A percentile compares a stretch with the other conserved stretches of the same genome.
These are phyloP conservation scores for Mrakia hoshinonis DNA, from an alignment of 768 basidiomycete species.

Conservation along the genomic window DNA sequence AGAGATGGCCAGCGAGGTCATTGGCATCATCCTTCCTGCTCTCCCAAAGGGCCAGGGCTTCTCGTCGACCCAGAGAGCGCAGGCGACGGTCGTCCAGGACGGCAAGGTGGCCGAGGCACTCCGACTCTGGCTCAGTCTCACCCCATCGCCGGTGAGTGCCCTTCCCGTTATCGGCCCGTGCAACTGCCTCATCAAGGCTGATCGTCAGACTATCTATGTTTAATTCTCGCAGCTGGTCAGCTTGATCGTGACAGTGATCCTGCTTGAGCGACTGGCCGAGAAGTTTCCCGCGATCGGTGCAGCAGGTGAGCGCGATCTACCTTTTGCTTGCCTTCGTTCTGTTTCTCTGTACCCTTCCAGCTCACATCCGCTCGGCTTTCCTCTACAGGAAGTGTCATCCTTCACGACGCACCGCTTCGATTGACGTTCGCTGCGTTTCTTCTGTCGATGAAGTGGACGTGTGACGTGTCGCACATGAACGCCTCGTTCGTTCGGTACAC, in stretches of 20 bases:
- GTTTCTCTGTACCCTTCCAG: background rate
- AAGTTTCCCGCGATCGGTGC: background rate
- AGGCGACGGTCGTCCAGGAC: background rate
- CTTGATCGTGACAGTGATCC: background rate
- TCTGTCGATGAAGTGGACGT: background rate
- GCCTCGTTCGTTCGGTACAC: background rate
- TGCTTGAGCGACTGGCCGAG: background rate
- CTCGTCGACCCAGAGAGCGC: background rate
- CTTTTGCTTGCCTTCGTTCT: background rate
- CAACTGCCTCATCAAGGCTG: background rate
- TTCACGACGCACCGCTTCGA: background rate
- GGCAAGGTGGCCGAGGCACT: background rate
- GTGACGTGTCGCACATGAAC: background rate
- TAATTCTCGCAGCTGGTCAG: background rate
- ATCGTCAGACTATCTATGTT: background rate
- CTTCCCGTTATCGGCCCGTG: background rate
- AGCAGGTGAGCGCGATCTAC: background rate
- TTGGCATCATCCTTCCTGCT: background rate
- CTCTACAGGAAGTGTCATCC: background rate
- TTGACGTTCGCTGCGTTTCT: slow-evolving; percentile 1
- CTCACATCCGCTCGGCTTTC: background rate
- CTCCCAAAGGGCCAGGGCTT: background rate
- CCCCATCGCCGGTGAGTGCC: background rate
- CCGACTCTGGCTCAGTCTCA: background rate
- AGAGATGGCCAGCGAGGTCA: background rate